Evolutionary conservation across 495 filamentous ascomycete genomes (phyloP).

Genomic region (Chlorociboria aeruginascens): DNA sequence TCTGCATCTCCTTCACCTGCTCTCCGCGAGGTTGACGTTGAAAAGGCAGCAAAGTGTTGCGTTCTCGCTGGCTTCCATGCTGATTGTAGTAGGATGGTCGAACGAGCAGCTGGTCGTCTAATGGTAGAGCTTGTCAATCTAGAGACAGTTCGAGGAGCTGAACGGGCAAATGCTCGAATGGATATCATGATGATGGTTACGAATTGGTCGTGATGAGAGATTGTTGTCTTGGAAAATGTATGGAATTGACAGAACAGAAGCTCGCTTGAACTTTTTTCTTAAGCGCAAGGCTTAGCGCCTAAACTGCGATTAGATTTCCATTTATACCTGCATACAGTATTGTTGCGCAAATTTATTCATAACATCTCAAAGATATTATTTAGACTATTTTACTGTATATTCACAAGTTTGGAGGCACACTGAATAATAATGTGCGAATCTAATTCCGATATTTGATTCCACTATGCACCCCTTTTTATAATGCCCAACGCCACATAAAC

Average conservation of each 20-base stretch:
- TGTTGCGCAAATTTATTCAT: too few relatives aligned
- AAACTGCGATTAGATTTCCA: background rate
- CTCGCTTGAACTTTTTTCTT: slow-evolving; percentile 2
- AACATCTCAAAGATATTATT: too few relatives aligned
- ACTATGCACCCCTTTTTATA: background rate
- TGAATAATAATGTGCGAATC: too few relatives aligned
- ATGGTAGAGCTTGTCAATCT: slow-evolving; percentile 44
- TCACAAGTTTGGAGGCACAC: too few relatives aligned
- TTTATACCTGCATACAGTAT: background rate
- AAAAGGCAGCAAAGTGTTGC: slow-evolving; percentile 58
- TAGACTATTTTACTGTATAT: too few relatives aligned
- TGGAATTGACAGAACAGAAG: background rate
- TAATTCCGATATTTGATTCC: background rate
- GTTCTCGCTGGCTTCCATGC: slow-evolving; percentile 38
- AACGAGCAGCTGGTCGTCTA: slow-evolving; percentile 33
- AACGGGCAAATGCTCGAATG: slow-evolving; percentile 56
- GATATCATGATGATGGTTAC: slow-evolving; percentile 54
- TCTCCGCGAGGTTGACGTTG: slow-evolving; percentile 47
- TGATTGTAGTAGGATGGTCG: slow-evolving; percentile 31
- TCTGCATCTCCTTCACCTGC: slow-evolving; percentile 53
- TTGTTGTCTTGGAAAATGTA: background rate
- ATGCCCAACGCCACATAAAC: background rate
- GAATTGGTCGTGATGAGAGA: background rate
- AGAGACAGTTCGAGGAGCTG: slow-evolving; percentile 54
- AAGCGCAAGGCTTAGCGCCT: background rate